Evolutionary conservation across 202 grass and related monocot species (phyloP).

Genomic region (Carex arenaria): DNA sequence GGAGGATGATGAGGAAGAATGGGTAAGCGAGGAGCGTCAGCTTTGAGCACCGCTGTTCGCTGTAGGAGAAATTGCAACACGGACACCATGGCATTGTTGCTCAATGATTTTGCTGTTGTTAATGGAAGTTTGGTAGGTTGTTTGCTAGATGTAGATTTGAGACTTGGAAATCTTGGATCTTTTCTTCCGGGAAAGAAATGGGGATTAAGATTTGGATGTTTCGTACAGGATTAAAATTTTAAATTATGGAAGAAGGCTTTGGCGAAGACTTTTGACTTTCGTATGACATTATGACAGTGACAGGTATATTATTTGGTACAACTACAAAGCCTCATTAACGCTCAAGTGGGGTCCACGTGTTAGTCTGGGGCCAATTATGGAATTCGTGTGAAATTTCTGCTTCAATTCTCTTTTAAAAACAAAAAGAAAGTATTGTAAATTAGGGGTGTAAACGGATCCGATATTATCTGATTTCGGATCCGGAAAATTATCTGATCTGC

Average conservation of each 20-base stretch:
- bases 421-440: too few species aligned
- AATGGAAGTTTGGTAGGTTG: neutral
- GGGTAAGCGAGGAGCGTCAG: slow-evolving; percentile 19
- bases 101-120: neutral
- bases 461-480: too few species aligned
- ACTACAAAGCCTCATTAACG: neutral
- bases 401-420: too few species aligned
- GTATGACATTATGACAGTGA: neutral
- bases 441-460: too few species aligned
- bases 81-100: slow-evolving; percentile 1
- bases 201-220: neutral
- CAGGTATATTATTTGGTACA: neutral
- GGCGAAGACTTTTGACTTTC: slow-evolving; percentile 22
- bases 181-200: neutral
- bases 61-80: neutral
- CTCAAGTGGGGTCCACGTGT: neutral
- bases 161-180: neutral
- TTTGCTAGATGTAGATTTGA: neutral
- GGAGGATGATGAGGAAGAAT: slow-evolving; percentile 15
- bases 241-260: neutral
- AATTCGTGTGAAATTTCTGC: neutral
- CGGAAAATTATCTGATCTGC: too few species aligned
- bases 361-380: neutral
- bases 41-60: slow-evolving; percentile 14
- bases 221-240: neutral